These are phyloP conservation scores for Geotrichum aggregatum DNA, from an alignment of 1,139 yeast genomes.

Conservation along the genomic window DNA sequence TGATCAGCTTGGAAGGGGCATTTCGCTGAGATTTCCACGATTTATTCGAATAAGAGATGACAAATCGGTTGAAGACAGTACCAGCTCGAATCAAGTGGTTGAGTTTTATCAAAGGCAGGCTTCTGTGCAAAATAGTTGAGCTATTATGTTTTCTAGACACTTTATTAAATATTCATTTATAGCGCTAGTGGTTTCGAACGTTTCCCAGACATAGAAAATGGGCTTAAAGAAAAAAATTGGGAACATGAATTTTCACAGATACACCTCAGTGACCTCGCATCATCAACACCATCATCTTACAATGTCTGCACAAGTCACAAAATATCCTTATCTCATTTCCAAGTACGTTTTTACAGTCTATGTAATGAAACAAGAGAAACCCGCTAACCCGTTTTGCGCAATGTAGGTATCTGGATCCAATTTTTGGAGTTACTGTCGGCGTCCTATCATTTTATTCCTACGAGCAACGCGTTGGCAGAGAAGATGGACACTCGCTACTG, in stretches of 20 bases:
- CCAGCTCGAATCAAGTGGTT: constrained; percentile 82
- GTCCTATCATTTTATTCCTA: constrained; percentile 18
- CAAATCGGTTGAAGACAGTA: constrained; percentile 82
- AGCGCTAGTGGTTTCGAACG: neutral
- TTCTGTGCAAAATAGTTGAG: constrained; percentile 22
- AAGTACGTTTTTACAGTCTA: constrained; percentile 12
- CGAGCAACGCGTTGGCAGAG: constrained; percentile 21
- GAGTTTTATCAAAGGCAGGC: constrained; percentile 84
- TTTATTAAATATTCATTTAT: constrained; percentile 4
- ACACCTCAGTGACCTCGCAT: too few relatives aligned
- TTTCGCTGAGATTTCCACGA: constrained; percentile 87
- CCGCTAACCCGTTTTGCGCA: neutral
- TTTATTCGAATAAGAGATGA: constrained; percentile 83
- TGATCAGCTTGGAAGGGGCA: constrained; percentile 74
- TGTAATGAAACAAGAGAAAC: too few relatives aligned
- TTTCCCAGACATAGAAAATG: neutral
- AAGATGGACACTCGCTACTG: constrained; percentile 21
- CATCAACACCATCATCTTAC: neutral
- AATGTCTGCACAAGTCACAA: constrained; percentile 18
- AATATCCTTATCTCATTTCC: constrained; percentile 21
- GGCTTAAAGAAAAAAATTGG: neutral
- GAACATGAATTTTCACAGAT: neutral
- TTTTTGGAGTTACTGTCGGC: constrained; percentile 22
- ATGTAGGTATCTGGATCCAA: constrained; percentile 19
- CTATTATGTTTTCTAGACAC: neutral